Evolutionary conservation across 163 green algal species (phyloP).

Genomic region (Chloromonas sp.): DNA sequence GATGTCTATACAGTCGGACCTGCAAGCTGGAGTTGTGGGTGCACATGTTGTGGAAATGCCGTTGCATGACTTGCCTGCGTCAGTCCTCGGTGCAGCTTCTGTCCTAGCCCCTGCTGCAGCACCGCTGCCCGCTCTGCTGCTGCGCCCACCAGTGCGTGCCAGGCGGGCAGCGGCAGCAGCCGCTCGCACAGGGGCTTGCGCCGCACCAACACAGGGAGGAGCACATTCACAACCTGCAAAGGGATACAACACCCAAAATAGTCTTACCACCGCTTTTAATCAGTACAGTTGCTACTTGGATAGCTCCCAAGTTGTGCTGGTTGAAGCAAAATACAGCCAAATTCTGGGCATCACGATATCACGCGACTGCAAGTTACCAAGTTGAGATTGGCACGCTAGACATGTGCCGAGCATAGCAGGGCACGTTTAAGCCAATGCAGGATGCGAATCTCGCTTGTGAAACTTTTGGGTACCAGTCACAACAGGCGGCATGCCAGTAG

Average conservation of each 20-base stretch:
- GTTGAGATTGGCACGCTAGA: too few relatives aligned
- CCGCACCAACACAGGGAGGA: constrained; percentile 62
- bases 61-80: neutral
- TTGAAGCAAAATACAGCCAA: too few relatives aligned
- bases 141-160: constrained; percentile 43
- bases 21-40: neutral
- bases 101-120: constrained; percentile 22
- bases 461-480: too few relatives aligned
- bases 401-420: too few relatives aligned
- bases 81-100: constrained; percentile 42
- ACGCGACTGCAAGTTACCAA: too few relatives aligned
- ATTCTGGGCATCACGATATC: too few relatives aligned
- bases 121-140: constrained; percentile 24
- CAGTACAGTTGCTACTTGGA: too few relatives aligned
- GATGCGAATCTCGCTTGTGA: too few relatives aligned
- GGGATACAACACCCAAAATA: neutral
- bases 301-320: too few relatives aligned
- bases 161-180: constrained; percentile 37
- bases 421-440: too few relatives aligned
- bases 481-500: too few relatives aligned
- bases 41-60: neutral
- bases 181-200: constrained; percentile 23
- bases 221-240: constrained; percentile 28
- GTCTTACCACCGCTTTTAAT: neutral
- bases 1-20: too few relatives aligned